Conservation (phyloP, 108 stramenopile species). For the Epipyxis sp. region DNA sequence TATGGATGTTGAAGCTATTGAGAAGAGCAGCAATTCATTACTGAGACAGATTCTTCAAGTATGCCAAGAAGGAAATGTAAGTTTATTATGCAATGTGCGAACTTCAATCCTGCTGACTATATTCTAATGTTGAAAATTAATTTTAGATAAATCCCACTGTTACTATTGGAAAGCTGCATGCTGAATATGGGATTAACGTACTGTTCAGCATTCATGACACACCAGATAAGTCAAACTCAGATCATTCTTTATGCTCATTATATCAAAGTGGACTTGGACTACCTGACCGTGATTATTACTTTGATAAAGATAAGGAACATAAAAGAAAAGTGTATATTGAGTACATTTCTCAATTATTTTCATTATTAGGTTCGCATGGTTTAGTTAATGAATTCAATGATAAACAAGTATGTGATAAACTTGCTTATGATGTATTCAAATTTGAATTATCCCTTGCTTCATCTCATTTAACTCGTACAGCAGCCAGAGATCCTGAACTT, state of each 20-base stretch:
- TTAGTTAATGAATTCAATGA: too few species aligned
- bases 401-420: too few species aligned
- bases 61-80: conserved; percentile 40
- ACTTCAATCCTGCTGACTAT: too few species aligned
- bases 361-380: too few species aligned
- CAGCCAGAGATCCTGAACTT: too few species aligned
- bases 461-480: too few species aligned
- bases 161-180: conserved; percentile 46
- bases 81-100: too few species aligned
- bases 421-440: too few species aligned
- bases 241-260: conserved; percentile 58
- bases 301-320: too few species aligned
- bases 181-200: conserved; percentile 32
- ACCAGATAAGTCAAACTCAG: conserved; percentile 63
- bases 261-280: conserved; percentile 66
- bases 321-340: conserved; percentile 59
- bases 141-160: conserved; percentile 40
- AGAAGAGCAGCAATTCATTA: conserved; percentile 50
- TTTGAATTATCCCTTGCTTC: too few species aligned
- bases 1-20: conserved; percentile 70
- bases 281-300: conserved; percentile 76
- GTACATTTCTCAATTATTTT: conserved; percentile 60
- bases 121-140: too few species aligned
- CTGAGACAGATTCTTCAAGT: conserved; percentile 53
- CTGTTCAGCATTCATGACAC: conserved; percentile 61